Evolutionary conservation across 2,329 filamentous ascomycete species (phyloP).

Genomic region (Epichloe aotearoae): DNA sequence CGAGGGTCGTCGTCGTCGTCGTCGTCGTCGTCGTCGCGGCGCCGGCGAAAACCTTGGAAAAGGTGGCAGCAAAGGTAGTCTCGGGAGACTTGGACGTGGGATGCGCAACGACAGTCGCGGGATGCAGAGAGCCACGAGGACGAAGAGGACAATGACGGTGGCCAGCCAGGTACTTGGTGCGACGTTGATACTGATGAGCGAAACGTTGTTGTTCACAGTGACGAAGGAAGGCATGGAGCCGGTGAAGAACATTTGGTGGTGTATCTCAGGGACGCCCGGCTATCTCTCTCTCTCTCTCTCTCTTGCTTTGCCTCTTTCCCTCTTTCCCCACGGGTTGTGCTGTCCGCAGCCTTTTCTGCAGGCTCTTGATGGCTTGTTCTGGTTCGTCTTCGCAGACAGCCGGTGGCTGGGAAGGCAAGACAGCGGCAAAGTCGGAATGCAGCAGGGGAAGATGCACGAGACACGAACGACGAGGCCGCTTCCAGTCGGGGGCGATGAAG

Average conservation of each 20-base stretch:
- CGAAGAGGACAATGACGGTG: constrained; percentile 33
- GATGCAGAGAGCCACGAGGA: constrained; percentile 38
- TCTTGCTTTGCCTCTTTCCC: neutral
- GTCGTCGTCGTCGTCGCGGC: no score
- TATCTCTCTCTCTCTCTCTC: neutral
- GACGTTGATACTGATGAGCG: constrained; percentile 44
- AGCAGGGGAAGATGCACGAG: neutral
- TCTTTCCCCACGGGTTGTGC: neutral
- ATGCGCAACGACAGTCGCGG: constrained; percentile 22
- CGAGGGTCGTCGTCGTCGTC: constrained; percentile 1
- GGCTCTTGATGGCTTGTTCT: no score
- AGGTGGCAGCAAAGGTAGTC: constrained; percentile 9
- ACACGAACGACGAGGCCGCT: neutral
- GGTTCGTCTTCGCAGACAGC: neutral
- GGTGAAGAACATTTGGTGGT: constrained; percentile 6
- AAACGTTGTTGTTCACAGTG: constrained; percentile 48
- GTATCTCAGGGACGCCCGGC: neutral
- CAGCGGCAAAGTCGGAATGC: neutral
- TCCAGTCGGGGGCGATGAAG: neutral
- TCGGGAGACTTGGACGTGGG: constrained; percentile 22
- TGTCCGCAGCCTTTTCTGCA: neutral
- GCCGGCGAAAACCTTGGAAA: constrained; percentile 2
- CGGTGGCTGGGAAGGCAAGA: neutral
- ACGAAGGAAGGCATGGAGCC: constrained; percentile 44
- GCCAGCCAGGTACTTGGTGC: constrained; percentile 45